These are phyloP conservation scores for Psophocarpus tetragonolobus DNA, from an alignment of 306 rosid species.

Conservation along the genomic window DNA sequence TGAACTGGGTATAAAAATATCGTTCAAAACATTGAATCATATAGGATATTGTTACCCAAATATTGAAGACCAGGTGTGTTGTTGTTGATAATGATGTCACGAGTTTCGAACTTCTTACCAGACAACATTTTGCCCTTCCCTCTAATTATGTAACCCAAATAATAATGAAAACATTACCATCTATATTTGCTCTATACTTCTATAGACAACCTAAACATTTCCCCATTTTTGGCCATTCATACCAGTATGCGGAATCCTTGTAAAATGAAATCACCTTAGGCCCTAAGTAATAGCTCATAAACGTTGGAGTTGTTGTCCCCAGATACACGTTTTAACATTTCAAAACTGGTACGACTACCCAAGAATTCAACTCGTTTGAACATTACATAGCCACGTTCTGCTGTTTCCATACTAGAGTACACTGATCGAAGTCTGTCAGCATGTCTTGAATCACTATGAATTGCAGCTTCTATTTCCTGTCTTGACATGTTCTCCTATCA, in stretches of 20 bases:
- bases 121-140: background rate
- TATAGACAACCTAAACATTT: slow-evolving; percentile 10
- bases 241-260: background rate
- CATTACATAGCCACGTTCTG: slow-evolving; percentile 47
- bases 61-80: background rate
- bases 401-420: slow-evolving; percentile 69
- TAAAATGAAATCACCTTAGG: slow-evolving; percentile 42
- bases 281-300: slow-evolving; percentile 86
- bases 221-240: slow-evolving; percentile 7
- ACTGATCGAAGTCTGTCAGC: slow-evolving; percentile 84
- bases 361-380: slow-evolving; percentile 81
- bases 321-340: slow-evolving; percentile 83
- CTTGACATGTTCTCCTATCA: slow-evolving; percentile 81
- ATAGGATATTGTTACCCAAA: background rate
- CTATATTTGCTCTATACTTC: background rate
- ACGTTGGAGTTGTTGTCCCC: slow-evolving; percentile 90
- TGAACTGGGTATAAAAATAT: background rate
- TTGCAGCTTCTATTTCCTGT: slow-evolving; percentile 81
- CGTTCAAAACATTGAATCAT: background rate
- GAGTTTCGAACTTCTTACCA: background rate
- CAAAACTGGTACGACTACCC: slow-evolving; percentile 88
- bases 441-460: slow-evolving; percentile 89
- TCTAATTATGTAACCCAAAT: background rate
- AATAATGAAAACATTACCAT: background rate
- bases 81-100: background rate